Base-by-base conservation (phyloP, 768 basidiomycete genomes). In the Suillus ampliporus region DNA sequence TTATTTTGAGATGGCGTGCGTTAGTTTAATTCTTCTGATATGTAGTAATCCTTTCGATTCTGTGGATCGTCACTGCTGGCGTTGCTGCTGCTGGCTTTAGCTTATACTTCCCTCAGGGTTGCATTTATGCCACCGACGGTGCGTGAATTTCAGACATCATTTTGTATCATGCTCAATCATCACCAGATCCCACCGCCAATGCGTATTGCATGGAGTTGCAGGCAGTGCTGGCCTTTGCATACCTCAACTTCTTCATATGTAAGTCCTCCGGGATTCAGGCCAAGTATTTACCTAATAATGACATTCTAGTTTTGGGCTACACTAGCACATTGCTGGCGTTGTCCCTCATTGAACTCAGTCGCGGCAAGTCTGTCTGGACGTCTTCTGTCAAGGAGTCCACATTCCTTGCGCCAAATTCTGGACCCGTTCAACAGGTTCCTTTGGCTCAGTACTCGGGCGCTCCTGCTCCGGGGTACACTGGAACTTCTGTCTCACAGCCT, bases 21-120 rank as follows among this genome's bases (percentile, higher is more conserved):
- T 15, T 21, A 17, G 14, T 34, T 50, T 38, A 57, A 35, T 41
- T 1, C 10, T 57, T 56, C 48, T 35, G 43, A 15, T 51, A 34
- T 14, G 14, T 58, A 78, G 78, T 61, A 21, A 6, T 76, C 51
- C 71, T 83, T 28, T 76, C 72, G 68, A 56, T 80, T 44, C 65
- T 82, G 37, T 83, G 77, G 82, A 72, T 82, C 28, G 74, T 78
- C 17, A 67, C 72, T 31, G 82, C 67, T 4, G 75, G 70, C 4
- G 65, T 73, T 40, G 59, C 78, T 2, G 71, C 69, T 15, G 11
- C 57, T n/a, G 8, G 34, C 3, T 56, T 7, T 5, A 17, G 8
- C 13, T 7, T 58, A n/a, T 44, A 11, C 44, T 70, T 68, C 58
- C 58, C 64, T 8, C 37, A 34, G 14, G 68, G 65, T 5, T 63